Conservation (phyloP, 768 basidiomycete species). For the Termitomyces sp. region DNA sequence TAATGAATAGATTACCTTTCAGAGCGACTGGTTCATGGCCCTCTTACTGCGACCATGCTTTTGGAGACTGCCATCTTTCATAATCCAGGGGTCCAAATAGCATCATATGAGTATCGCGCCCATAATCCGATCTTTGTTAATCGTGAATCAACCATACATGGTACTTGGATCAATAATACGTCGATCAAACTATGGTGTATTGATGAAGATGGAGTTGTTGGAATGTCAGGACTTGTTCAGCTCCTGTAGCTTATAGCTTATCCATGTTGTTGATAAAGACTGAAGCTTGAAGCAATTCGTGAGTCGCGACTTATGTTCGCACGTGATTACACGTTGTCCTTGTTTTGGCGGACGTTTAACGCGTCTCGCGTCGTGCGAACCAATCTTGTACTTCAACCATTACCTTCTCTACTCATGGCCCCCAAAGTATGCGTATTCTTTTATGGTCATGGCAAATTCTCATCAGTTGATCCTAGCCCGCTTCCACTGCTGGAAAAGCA, state of each 20-base stretch:
- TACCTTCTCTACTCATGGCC: slow-evolving; percentile 10
- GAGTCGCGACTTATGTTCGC: not conserved
- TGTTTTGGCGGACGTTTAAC: slow-evolving; percentile 10
- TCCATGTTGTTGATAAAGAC: not conserved
- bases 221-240: slow-evolving; percentile 57
- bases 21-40: slow-evolving; percentile 86
- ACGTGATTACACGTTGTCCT: slow-evolving; percentile 12
- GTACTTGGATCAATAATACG: slow-evolving; percentile 33
- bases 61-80: slow-evolving; percentile 54
- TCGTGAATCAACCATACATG: slow-evolving; percentile 39
- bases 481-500: slow-evolving; percentile 14
- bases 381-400: slow-evolving; percentile 8
- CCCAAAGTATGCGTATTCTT: slow-evolving; percentile 6
- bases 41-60: slow-evolving; percentile 74
- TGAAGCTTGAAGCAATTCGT: too few species aligned
- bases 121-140: slow-evolving; percentile 58
- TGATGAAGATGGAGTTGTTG: slow-evolving; percentile 51
- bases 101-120: slow-evolving; percentile 63
- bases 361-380: slow-evolving; percentile 12
- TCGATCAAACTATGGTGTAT: slow-evolving; percentile 51
- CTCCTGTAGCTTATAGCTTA: slow-evolving; percentile 8
- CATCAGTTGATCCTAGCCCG: slow-evolving; percentile 6
- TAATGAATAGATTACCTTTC: not conserved
- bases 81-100: slow-evolving; percentile 40
- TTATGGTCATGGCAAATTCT: not conserved